A percentile compares a stretch with the other conserved stretches of the same genome.
phyloP scores from a whole-genome alignment of 169 alveolate genomes.

The Cryptosporidium muris region DNA sequence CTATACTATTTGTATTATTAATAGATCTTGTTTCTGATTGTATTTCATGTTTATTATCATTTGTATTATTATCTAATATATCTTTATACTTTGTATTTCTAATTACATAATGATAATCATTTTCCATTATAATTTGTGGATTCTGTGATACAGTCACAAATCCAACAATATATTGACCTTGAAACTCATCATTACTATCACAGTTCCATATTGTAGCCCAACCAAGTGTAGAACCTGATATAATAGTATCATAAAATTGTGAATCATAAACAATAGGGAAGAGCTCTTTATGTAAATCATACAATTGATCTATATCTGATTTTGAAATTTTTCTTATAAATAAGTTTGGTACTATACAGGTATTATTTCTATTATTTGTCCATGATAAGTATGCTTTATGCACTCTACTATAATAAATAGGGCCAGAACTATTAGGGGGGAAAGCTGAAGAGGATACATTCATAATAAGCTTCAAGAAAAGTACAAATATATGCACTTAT shows the following conservation, averaged over 20 bases:
- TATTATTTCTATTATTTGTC: constrained; percentile 6
- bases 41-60: constrained; percentile 19
- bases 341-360: constrained; percentile 23
- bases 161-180: constrained; percentile 24
- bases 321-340: constrained; percentile 28
- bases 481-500: background rate
- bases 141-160: constrained; percentile 63
- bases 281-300: constrained; percentile 50
- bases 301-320: constrained; percentile 19
- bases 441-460: constrained; percentile 47
- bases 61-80: constrained; percentile 10
- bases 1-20: background rate
- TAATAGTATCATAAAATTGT: constrained; percentile 54
- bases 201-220: constrained; percentile 66
- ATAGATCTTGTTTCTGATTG: no score
- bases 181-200: background rate
- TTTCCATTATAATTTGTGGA: constrained; percentile 41
- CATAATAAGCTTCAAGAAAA: background rate
- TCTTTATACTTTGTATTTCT: constrained; percentile 22
- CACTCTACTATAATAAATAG: constrained; percentile 7
- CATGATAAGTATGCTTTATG: constrained; percentile 26
- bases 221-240: constrained; percentile 56
- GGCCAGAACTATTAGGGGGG: constrained; percentile 47
- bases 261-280: constrained; percentile 52
- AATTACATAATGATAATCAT: constrained; percentile 55